A percentile compares a stretch with the other conserved stretches of the same genome.
Conservation (phyloP, 306 rosid genomes). For the Vigna trinervia region DNA sequence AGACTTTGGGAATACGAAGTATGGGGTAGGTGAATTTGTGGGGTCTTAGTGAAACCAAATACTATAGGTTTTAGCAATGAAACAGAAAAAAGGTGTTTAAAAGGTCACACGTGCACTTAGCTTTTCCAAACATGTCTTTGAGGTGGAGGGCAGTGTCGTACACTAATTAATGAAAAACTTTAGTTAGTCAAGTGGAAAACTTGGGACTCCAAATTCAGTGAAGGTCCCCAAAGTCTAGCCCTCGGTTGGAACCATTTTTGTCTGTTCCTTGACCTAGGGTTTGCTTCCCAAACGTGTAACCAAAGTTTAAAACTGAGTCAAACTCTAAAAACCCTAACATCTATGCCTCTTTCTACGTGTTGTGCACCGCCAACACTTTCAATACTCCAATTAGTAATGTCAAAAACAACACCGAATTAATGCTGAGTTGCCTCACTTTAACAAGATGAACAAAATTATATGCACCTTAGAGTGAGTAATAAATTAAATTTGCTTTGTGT, state of each 20-base stretch:
- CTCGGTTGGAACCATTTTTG: conserved; percentile 83
- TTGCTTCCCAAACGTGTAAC: conserved; percentile 75
- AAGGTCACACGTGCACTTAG: conserved; percentile 30
- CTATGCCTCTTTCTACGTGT: conserved; percentile 67
- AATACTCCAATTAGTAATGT: conserved; percentile 33
- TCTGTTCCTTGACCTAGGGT: conserved; percentile 77
- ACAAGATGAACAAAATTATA: conserved; percentile 32
- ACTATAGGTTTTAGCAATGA: conserved; percentile 43
- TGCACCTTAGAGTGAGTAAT: conserved; percentile 38
- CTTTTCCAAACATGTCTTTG: conserved; percentile 52
- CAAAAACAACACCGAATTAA: conserved; percentile 29
- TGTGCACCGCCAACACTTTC: conserved; percentile 53
- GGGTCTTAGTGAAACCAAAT: conserved; percentile 53
- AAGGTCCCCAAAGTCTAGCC: conserved; percentile 74
- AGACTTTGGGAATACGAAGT: conserved; percentile 54
- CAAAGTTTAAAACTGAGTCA: conserved; percentile 60
- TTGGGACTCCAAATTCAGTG: conserved; percentile 80
- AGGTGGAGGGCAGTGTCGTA: conserved; percentile 57
- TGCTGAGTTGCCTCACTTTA: conserved; percentile 42
- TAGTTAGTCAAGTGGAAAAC: conserved; percentile 64
- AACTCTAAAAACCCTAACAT: conserved; percentile 63
- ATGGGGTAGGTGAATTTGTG: conserved; percentile 63
- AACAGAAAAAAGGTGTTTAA: conserved; percentile 3
- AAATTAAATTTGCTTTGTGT: conserved; percentile 38
- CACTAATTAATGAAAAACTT: conserved; percentile 51